Conservation (phyloP, 495 filamentous ascomycete species). For the Niebla homalea region DNA sequence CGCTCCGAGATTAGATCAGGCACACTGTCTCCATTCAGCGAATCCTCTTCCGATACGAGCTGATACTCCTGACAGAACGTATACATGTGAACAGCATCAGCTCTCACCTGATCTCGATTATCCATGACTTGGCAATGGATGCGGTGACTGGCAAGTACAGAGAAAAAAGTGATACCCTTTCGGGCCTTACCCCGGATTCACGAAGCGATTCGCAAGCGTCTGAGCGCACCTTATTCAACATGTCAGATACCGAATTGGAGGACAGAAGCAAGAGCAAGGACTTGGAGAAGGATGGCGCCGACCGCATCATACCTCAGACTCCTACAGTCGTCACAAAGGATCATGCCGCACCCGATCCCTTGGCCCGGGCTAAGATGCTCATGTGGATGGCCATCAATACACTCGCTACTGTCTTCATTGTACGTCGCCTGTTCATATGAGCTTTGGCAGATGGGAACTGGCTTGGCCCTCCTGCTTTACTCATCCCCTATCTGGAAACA, state of each 20-base stretch:
- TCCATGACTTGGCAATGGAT: neutral
- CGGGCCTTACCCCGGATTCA: neutral
- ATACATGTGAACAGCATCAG: no score
- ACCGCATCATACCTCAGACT: neutral
- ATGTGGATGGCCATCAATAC: conserved; percentile 18
- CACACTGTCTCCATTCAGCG: no score
- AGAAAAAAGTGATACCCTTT: neutral
- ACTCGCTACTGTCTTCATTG: conserved; percentile 17
- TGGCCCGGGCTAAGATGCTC: conserved; percentile 10
- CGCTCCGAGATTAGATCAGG: no score
- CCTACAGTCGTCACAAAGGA: conserved; percentile 12
- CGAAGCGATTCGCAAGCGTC: conserved; percentile 9
- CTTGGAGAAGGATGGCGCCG: conserved; percentile 9
- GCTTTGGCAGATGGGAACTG: no score
- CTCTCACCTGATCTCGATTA: no score
- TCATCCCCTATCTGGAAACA: no score
- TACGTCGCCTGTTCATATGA: conserved; percentile 1
- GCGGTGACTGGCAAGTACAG: conserved; percentile 1
- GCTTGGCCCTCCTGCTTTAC: no score
- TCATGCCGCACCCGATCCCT: conserved; percentile 10
- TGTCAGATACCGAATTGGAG: conserved; percentile 13
- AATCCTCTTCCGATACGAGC: no score
- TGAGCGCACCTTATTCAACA: conserved; percentile 12
- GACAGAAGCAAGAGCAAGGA: conserved; percentile 8
- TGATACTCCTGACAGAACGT: no score